Percentiles rank a stretch among this genome's conserved stretches.
Conservation (phyloP, 495 filamentous ascomycete genomes). For the Terfezia claveryi region DNA sequence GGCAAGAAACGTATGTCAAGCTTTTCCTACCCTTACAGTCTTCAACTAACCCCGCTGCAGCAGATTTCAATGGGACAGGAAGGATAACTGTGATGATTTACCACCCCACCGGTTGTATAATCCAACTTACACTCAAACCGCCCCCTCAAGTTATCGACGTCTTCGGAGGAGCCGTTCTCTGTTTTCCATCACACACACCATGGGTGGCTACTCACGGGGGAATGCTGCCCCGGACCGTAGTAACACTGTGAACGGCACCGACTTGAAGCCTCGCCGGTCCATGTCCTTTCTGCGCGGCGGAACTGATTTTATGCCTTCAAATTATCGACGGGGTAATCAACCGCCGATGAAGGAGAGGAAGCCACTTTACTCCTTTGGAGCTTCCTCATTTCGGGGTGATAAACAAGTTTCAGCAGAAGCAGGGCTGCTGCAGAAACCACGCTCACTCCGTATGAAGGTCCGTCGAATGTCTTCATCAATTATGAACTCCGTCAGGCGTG, state of each 20-base stretch:
- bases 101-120: neutral
- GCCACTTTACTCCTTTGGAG: neutral
- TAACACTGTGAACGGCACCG: neutral
- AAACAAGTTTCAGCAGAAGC: neutral
- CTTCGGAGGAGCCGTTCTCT: neutral
- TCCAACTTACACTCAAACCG: neutral
- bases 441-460: neutral
- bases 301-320: constrained; percentile 16
- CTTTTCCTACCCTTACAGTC: too few species aligned
- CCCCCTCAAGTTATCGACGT: neutral
- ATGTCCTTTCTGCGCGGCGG: constrained; percentile 18
- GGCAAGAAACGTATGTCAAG: too few species aligned
- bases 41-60: too few species aligned
- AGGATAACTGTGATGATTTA: neutral
- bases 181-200: neutral
- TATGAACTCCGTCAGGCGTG: neutral
- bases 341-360: neutral
- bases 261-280: constrained; percentile 2
- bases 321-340: neutral
- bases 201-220: neutral
- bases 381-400: neutral
- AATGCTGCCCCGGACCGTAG: neutral
- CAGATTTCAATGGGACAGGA: too few species aligned
- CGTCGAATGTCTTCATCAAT: neutral
- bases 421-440: neutral